Conservation (phyloP, 495 filamentous ascomycete species). For the Oleoguttula mirabilis region DNA sequence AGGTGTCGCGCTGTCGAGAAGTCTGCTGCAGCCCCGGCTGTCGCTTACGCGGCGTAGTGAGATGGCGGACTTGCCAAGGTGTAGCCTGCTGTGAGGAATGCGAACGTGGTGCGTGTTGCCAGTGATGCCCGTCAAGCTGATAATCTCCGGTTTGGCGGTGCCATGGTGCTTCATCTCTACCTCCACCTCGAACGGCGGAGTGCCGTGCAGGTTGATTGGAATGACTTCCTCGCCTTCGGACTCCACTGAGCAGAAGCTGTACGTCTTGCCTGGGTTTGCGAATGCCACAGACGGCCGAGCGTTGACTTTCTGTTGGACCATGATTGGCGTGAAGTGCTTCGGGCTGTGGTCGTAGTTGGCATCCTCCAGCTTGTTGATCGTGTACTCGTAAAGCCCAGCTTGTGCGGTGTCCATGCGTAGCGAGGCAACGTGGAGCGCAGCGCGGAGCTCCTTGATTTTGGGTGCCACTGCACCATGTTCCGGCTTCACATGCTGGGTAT, state of each 20-base stretch:
- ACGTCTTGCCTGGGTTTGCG: constrained; percentile 77
- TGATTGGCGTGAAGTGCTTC: constrained; percentile 49
- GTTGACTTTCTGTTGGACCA: constrained; percentile 70
- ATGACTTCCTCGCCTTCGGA: constrained; percentile 70
- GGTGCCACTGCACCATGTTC: constrained; percentile 39
- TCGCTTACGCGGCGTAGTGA: constrained; percentile 83
- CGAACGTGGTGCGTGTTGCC: constrained; percentile 60
- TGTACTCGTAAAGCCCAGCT: constrained; percentile 74
- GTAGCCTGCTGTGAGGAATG: constrained; percentile 70
- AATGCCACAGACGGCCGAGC: constrained; percentile 69
- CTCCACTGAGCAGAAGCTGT: constrained; percentile 84
- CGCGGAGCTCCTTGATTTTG: constrained; percentile 54
- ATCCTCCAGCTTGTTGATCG: constrained; percentile 68
- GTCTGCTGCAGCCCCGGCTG: constrained; percentile 65
- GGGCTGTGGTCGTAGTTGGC: constrained; percentile 64
- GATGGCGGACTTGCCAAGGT: constrained; percentile 73
- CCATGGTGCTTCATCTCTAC: constrained; percentile 85
- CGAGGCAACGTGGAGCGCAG: constrained; percentile 55
- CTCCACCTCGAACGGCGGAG: constrained; percentile 81
- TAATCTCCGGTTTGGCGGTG: constrained; percentile 62
- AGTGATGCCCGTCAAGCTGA: constrained; percentile 64
- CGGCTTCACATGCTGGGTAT: constrained; percentile 59
- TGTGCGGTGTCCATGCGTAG: constrained; percentile 74
- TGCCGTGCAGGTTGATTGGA: constrained; percentile 67
- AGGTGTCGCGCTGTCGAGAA: constrained; percentile 47